Percentiles rank a stretch among this genome's conserved stretches.
Evolutionary conservation across 2,329 filamentous ascomycete species (phyloP).

Genomic region (Phyllosticta citrichinensis): DNA sequence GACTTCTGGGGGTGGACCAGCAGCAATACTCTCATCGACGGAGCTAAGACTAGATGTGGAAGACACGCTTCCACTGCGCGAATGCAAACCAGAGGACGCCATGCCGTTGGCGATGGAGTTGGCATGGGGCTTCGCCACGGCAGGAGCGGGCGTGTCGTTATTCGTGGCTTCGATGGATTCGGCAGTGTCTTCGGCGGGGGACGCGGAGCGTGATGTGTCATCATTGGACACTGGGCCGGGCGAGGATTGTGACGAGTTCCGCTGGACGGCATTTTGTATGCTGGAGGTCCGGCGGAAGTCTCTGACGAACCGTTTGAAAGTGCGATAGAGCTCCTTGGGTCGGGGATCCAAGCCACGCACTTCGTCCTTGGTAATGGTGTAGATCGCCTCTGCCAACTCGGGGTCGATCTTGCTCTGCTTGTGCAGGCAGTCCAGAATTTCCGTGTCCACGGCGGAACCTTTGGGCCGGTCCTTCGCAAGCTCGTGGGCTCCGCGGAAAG

Average conservation of each 20-base stretch:
- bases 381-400: slow-evolving; percentile 29
- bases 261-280: not conserved
- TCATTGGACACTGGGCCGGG: not conserved
- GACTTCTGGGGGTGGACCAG: slow-evolving; percentile 4
- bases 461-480: not conserved
- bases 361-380: slow-evolving; percentile 28
- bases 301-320: slow-evolving; percentile 35
- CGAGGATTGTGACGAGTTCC: slow-evolving; percentile 27
- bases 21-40: slow-evolving; percentile 7
- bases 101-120: slow-evolving; percentile 1
- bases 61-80: slow-evolving; percentile 4
- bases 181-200: not conserved
- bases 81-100: slow-evolving; percentile 1
- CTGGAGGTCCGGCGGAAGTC: not conserved
- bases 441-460: not conserved
- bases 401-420: slow-evolving; percentile 29
- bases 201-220: not conserved
- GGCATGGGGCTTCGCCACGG: not conserved
- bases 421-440: slow-evolving; percentile 25
- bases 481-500: not conserved
- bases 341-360: slow-evolving; percentile 20
- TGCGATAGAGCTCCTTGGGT: slow-evolving; percentile 23
- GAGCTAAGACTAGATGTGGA: slow-evolving; percentile 6
- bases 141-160: not conserved
- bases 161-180: not conserved